Evolutionary conservation across 2,329 filamentous ascomycete genomes (phyloP).

Genomic region (Ambrosiella beaveri): DNA sequence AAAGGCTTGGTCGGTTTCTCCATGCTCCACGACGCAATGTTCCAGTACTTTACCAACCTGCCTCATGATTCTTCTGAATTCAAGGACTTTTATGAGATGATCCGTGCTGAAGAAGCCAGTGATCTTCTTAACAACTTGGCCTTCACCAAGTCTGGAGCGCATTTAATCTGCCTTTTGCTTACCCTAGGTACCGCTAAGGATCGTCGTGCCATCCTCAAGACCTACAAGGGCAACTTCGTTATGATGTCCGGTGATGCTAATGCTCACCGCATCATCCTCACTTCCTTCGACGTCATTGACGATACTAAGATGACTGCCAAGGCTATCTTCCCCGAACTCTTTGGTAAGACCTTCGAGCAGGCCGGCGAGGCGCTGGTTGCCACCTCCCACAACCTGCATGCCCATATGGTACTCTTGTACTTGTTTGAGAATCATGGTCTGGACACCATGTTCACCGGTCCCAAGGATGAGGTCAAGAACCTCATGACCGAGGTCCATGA

Average conservation of each 20-base stretch:
- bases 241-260: conserved; percentile 66
- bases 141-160: conserved; percentile 78
- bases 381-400: conserved; percentile 47
- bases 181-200: conserved; percentile 84
- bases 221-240: conserved; percentile 78
- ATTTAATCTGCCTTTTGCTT: conserved; percentile 63
- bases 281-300: conserved; percentile 81
- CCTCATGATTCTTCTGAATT: conserved; percentile 65
- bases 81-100: conserved; percentile 70
- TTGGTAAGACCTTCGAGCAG: conserved; percentile 51
- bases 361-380: conserved; percentile 47
- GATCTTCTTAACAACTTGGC: conserved; percentile 89
- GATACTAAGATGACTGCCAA: conserved; percentile 82
- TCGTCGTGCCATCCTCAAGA: conserved; percentile 70
- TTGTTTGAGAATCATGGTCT: conserved; percentile 53
- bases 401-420: conserved; percentile 56
- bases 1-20: conserved; percentile 96
- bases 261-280: conserved; percentile 65
- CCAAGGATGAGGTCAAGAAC: conserved; percentile 41
- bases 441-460: conserved; percentile 43
- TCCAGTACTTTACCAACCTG: conserved; percentile 80
- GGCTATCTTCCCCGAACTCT: conserved; percentile 69
- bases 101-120: conserved; percentile 82
- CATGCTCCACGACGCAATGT: conserved; percentile 94
- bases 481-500: conserved; percentile 55